Percentiles rank a stretch among this genome's conserved stretches.
Conservation (phyloP, 23 red algal genomes). For the Gracilaria domingensis region DNA sequence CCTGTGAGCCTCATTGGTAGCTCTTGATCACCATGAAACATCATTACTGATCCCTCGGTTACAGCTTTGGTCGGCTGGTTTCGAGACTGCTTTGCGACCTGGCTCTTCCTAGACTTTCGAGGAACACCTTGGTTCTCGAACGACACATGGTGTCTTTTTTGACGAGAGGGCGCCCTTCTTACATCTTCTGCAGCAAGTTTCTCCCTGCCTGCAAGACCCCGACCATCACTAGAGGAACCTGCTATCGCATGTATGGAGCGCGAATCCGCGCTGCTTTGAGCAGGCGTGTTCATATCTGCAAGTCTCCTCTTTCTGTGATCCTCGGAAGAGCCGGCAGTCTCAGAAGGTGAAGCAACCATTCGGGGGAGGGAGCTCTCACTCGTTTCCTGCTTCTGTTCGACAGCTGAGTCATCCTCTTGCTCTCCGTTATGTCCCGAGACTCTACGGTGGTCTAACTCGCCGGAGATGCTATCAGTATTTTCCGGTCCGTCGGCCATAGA, state of each 20-base stretch:
- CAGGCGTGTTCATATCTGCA: background rate
- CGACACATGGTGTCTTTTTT: background rate
- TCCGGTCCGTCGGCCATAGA: background rate
- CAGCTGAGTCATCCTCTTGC: background rate
- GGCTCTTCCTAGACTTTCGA: background rate
- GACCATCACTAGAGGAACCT: slow-evolving; percentile 7
- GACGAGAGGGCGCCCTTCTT: background rate
- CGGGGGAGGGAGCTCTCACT: background rate
- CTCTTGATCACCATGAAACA: slow-evolving; percentile 59
- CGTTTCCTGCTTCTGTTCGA: background rate
- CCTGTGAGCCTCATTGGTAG: slow-evolving; percentile 66
- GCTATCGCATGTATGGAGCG: background rate
- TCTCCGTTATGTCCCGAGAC: background rate
- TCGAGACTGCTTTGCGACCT: background rate
- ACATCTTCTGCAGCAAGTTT: too few relatives aligned
- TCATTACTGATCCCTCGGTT: background rate
- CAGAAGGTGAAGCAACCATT: background rate
- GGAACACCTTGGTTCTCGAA: background rate
- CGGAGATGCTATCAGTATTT: background rate
- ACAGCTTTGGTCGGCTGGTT: background rate
- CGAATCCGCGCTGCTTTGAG: background rate
- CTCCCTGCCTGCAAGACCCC: background rate
- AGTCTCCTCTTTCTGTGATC: background rate
- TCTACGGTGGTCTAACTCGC: background rate
- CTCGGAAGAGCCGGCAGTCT: background rate